Conservation (phyloP, 2,329 filamentous ascomycete species). For the Sclerotinia spermophila region DNA sequence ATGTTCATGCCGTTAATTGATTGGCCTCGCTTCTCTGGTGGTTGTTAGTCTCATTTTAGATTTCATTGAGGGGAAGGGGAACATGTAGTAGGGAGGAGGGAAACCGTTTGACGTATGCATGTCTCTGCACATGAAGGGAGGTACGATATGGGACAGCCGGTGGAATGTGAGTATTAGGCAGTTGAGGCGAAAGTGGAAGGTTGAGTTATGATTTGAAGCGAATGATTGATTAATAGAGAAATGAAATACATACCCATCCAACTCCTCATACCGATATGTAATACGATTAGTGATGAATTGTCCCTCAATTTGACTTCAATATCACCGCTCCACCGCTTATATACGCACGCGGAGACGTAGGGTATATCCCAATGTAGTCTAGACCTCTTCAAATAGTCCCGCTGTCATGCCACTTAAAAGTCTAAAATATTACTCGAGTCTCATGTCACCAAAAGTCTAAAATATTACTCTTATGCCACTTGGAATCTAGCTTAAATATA, state of each 20-base stretch:
- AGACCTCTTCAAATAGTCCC: neutral
- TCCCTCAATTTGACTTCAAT: neutral
- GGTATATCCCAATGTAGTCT: neutral
- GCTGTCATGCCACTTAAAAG: neutral
- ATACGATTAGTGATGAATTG: neutral
- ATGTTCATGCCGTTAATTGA: neutral
- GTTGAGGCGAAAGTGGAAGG: neutral
- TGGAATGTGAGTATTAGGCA: neutral
- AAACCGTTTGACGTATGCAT: neutral
- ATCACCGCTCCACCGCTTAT: neutral
- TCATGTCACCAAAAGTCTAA: too few relatives aligned
- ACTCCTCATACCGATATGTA: neutral
- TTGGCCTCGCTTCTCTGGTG: neutral
- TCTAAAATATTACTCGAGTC: too few relatives aligned
- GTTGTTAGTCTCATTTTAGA: neutral
- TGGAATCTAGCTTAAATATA: too few relatives aligned
- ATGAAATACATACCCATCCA: neutral
- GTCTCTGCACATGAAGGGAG: neutral
- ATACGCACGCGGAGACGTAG: neutral
- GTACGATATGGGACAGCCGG: neutral
- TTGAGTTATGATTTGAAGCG: neutral
- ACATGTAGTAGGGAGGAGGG: neutral
- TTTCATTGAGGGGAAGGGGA: neutral
- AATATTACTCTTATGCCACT: too few relatives aligned
- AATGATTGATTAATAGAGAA: constrained; percentile 9